Evolutionary conservation across 1,284 basidiomycete species (phyloP).

Genomic region (Heterobasidion annosum): DNA sequence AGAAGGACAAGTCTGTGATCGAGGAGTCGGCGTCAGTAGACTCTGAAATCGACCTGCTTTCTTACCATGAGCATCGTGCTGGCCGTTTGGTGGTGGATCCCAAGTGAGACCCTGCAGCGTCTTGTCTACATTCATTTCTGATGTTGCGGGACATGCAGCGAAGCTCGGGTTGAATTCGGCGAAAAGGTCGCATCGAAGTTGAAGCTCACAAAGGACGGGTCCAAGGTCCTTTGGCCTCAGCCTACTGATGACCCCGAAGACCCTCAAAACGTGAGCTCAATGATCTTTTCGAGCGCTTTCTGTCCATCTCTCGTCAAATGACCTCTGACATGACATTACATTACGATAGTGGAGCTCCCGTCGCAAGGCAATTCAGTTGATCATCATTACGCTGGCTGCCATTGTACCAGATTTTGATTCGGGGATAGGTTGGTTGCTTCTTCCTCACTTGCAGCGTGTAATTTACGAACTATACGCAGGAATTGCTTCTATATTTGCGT

Average conservation of each 20-base stretch:
- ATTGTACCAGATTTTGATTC: constrained; percentile 66
- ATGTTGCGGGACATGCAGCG: constrained; percentile 24
- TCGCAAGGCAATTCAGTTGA: constrained; percentile 43
- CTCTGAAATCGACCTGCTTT: constrained; percentile 28
- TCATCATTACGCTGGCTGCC: constrained; percentile 56
- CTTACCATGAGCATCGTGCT: constrained; percentile 45
- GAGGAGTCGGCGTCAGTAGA: neutral
- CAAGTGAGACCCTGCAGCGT: constrained; percentile 25
- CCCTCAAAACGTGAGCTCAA: constrained; percentile 52
- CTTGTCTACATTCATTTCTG: constrained; percentile 2
- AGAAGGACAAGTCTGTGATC: constrained; percentile 1
- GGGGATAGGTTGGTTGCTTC: constrained; percentile 37
- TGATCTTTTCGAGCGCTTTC: neutral
- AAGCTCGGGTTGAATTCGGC: constrained; percentile 45
- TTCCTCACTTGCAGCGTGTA: neutral
- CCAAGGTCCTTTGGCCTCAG: constrained; percentile 52
- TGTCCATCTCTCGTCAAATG: neutral
- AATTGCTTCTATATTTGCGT: constrained; percentile 49
- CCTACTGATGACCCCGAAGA: constrained; percentile 55
- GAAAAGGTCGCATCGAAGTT: constrained; percentile 35
- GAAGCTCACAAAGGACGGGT: constrained; percentile 37
- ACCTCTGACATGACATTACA: constrained; percentile 12
- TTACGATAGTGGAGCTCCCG: constrained; percentile 10
- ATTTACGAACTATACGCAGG: constrained; percentile 21
- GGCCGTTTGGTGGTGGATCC: constrained; percentile 59